phyloP scores from a whole-genome alignment of 805 yeast genomes.

The Candida ortonii region DNA sequence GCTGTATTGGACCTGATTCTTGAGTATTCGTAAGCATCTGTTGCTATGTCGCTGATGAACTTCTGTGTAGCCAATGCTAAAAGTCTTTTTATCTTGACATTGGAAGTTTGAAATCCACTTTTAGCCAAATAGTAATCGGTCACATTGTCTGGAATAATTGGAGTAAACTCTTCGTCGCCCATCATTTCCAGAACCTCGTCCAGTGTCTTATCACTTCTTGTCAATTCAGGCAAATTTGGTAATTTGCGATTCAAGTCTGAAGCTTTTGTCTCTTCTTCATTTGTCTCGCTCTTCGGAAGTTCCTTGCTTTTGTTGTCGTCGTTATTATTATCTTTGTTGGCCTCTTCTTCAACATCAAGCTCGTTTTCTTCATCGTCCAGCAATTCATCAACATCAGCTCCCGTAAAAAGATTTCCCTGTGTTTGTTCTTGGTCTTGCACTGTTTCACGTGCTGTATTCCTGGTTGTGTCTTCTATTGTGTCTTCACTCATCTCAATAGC shows the following conservation, averaged over 20 bases:
- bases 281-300: slow-evolving; percentile 1
- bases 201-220: slow-evolving; percentile 76
- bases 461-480: neutral
- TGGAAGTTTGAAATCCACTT: slow-evolving; percentile 81
- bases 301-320: slow-evolving; percentile 4
- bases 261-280: slow-evolving; percentile 12
- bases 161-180: slow-evolving; percentile 94
- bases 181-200: slow-evolving; percentile 81
- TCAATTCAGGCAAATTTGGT: slow-evolving; percentile 62
- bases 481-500: slow-evolving; percentile 3
- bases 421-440: slow-evolving; percentile 1
- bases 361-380: slow-evolving; percentile 33
- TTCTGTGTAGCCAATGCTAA: slow-evolving; percentile 95
- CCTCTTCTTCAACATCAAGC: slow-evolving; percentile 26
- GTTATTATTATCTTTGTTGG: slow-evolving; percentile 1
- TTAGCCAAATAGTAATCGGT: slow-evolving; percentile 81
- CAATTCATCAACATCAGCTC: slow-evolving; percentile 22
- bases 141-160: slow-evolving; percentile 94
- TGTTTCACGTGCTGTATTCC: neutral
- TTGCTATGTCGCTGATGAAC: slow-evolving; percentile 89
- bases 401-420: slow-evolving; percentile 18
- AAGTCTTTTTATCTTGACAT: slow-evolving; percentile 73
- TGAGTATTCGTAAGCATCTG: slow-evolving; percentile 94
- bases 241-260: too few relatives aligned
- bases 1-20: slow-evolving; percentile 86